Conservation (phyloP, 345 rosid species). For the Eucalyptus tenuipes region DNA sequence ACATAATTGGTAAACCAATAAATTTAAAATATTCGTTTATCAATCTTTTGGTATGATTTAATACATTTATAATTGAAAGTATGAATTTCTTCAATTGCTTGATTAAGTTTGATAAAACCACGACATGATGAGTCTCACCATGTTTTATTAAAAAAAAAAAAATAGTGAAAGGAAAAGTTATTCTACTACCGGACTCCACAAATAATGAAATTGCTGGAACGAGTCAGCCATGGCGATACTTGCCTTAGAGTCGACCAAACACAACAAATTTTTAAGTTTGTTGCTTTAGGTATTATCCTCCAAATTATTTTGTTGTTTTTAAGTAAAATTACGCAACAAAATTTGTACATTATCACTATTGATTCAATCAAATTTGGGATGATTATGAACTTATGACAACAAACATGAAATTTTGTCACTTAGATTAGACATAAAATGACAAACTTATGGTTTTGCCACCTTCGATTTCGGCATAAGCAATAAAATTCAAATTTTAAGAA, state of each 20-base stretch:
- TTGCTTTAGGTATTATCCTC: not conserved
- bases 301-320: too few relatives aligned
- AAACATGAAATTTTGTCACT: not conserved
- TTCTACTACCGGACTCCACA: not conserved
- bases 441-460: not conserved
- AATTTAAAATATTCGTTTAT: not conserved
- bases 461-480: too few relatives aligned
- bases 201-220: not conserved
- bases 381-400: not conserved
- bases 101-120: not conserved
- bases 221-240: not conserved
- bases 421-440: too few relatives aligned
- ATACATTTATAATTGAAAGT: not conserved
- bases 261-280: not conserved
- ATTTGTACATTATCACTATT: not conserved
- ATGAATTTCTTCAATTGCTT: not conserved
- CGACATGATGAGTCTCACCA: not conserved
- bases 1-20: not conserved
- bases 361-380: not conserved
- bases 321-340: too few relatives aligned
- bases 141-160: too few relatives aligned
- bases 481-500: too few relatives aligned
- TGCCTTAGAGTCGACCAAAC: not conserved
- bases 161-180: not conserved
- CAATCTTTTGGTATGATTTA: not conserved